Evolutionary conservation across 768 basidiomycete genomes (phyloP), one percentile per base, ranked within the genome.

Genomic region (Mycena epipterygia): DNA sequence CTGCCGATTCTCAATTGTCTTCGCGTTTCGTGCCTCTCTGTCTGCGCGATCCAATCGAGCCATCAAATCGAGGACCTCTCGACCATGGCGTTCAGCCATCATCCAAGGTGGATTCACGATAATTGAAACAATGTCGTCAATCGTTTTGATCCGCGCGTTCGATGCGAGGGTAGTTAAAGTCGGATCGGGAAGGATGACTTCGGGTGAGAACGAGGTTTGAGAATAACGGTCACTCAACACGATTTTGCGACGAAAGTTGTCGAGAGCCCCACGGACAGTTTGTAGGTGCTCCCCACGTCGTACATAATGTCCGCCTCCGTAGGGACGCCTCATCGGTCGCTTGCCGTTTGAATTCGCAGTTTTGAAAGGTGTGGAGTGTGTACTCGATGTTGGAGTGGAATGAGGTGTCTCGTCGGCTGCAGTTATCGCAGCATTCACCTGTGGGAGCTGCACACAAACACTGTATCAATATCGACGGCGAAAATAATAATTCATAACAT

Each of bases 131-230:
- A 62, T 49, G 13, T 62, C 60, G 7, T 48, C 44, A 8, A 62
- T 3, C 7, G 46, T 62, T 5, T 25, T 21, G n/a, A 62, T 27
- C 2, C 60, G 60, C 13, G 11, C 39, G 1, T 62, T 62, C 14
- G 60, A 62, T 4, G 60, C 60, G 9, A 62, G 44, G 6, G 44
- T 49, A 8, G 60, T 62, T 7, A 62, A 32, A 12, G 29, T 75
- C 37, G 14, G 67, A 58, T 83, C 81, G 16, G 80, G 80, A 14
- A 83, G 73, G 42, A 80, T 64, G 1, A 56, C 61, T 0, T 11
- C 46, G 25, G 55, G 56, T 6, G 74, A 72, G 30, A 77, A 68
- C 12, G 75, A 51, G 25, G 44, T 59, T 23, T 69, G 71, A 1
- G 52, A 51, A 51, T 72, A 72, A 5, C 30, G 59, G 16, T 49